These are phyloP conservation scores for Erodium texanum DNA, from an alignment of 441 rosid species.

Conservation along the genomic window DNA sequence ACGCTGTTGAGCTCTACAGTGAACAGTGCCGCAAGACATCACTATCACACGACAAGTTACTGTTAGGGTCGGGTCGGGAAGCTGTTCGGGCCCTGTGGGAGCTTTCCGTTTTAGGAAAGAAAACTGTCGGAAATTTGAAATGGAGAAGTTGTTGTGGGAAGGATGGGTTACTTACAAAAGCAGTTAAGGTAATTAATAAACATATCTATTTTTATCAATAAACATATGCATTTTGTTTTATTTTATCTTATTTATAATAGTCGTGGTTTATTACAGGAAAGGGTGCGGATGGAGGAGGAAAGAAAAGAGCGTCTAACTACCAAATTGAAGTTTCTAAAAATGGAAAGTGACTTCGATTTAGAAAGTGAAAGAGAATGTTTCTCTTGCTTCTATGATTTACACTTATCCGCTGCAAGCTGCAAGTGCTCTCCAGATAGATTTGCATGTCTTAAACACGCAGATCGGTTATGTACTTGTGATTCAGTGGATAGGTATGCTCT, in stretches of 20 bases:
- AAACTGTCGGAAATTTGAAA: conserved; percentile 28
- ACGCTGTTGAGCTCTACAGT: conserved; percentile 44
- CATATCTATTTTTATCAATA: too few species aligned
- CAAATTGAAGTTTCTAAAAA: conserved; percentile 30
- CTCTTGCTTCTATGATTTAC: conserved; percentile 50
- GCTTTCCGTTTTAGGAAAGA: conserved; percentile 30
- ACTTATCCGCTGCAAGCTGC: conserved; percentile 60
- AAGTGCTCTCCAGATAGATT: conserved; percentile 45
- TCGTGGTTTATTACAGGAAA: conserved; percentile 29
- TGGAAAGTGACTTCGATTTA: conserved; percentile 30
- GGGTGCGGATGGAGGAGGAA: conserved; percentile 39
- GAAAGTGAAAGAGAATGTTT: conserved; percentile 35
- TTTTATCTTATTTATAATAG: too few species aligned
- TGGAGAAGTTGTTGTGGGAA: conserved; percentile 55
- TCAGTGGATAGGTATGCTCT: conserved; percentile 41
- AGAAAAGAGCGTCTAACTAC: conserved; percentile 39
- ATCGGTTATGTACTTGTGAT: conserved; percentile 60
- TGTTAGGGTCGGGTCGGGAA: conserved; percentile 55
- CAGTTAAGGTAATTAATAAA: conserved; percentile 48
- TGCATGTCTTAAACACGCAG: conserved; percentile 51
- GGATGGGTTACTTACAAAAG: conserved; percentile 48
- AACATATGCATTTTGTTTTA: too few species aligned
- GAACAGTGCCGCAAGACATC: conserved; percentile 39
- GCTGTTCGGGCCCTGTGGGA: conserved; percentile 65
- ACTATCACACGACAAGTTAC: conserved; percentile 61